A percentile compares a stretch with the other conserved stretches of the same genome.
Conservation (phyloP, 805 yeast genomes). For the Sugiyamaella lignohabitans region DNA sequence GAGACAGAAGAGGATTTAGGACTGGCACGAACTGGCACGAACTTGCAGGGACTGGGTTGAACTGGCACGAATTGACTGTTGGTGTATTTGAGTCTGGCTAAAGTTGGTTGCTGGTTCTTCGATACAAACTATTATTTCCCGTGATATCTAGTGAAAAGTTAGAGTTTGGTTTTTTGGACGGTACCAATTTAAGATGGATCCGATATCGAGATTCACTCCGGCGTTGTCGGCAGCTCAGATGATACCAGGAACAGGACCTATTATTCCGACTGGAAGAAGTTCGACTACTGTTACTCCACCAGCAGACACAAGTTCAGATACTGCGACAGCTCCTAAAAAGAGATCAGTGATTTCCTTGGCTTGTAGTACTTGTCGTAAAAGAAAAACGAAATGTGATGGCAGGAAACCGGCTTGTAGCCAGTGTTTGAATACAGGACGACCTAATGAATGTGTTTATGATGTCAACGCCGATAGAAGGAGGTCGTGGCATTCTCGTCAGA, state of each 20-base stretch:
- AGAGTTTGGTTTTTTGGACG: too few species aligned
- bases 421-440: slow-evolving; percentile 10
- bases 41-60: too few species aligned
- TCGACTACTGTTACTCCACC: too few species aligned
- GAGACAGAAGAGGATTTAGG: too few species aligned
- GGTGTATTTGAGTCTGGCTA: too few species aligned
- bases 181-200: too few species aligned
- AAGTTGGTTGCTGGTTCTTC: too few species aligned
- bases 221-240: not conserved
- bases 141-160: too few species aligned
- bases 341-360: slow-evolving; percentile 10
- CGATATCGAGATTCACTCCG: too few species aligned
- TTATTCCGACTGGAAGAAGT: not conserved
- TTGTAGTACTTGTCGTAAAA: slow-evolving; percentile 14
- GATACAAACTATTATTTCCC: too few species aligned
- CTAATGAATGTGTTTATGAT: slow-evolving; percentile 14
- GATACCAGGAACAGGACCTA: not conserved
- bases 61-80: too few species aligned
- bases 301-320: not conserved
- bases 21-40: too few species aligned
- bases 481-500: slow-evolving; percentile 12
- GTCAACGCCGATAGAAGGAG: slow-evolving; percentile 14
- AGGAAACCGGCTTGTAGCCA: slow-evolving; percentile 13
- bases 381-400: slow-evolving; percentile 18
- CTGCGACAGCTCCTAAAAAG: slow-evolving; percentile 3